A percentile compares a stretch with the other conserved stretches of the same genome.
Evolutionary conservation across 345 rosid genomes (phyloP).

Genomic region (Euphorbia tirucalli): DNA sequence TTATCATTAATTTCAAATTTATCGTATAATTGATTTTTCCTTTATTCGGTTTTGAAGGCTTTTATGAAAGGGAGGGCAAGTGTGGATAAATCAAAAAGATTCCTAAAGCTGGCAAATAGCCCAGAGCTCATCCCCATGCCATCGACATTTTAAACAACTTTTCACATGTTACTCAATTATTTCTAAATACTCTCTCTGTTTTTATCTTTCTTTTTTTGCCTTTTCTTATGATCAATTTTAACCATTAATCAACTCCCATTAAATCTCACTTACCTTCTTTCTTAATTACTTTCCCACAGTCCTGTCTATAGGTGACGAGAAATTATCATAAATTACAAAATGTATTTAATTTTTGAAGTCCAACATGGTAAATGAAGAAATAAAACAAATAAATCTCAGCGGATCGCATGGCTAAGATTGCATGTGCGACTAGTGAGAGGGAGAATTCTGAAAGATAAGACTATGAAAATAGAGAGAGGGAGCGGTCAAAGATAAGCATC

Average conservation of each 20-base stretch:
- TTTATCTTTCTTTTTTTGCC: background rate
- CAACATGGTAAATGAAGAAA: too few relatives aligned
- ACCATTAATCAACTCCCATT: background rate
- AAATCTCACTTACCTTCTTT: background rate
- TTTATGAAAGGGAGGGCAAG: slow-evolving; percentile 23
- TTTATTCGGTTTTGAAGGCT: slow-evolving; percentile 12
- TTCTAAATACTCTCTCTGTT: background rate
- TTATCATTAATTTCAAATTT: too few relatives aligned
- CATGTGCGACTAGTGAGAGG: too few relatives aligned
- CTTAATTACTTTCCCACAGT: too few relatives aligned
- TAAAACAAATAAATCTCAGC: too few relatives aligned
- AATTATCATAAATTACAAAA: background rate
- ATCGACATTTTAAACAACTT: background rate
- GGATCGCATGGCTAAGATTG: too few relatives aligned
- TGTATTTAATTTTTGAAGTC: background rate
- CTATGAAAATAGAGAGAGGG: too few relatives aligned
- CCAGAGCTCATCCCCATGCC: too few relatives aligned
- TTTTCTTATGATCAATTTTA: too few relatives aligned
- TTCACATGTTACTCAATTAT: slow-evolving; percentile 11
- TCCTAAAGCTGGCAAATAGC: slow-evolving; percentile 8
- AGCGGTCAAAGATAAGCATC: too few relatives aligned
- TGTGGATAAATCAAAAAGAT: slow-evolving; percentile 36
- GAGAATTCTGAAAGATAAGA: too few relatives aligned
- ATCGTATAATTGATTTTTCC: background rate
- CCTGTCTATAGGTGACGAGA: too few relatives aligned